Conservation (phyloP, 306 rosid genomes). For the Gleditsia sinensis region DNA sequence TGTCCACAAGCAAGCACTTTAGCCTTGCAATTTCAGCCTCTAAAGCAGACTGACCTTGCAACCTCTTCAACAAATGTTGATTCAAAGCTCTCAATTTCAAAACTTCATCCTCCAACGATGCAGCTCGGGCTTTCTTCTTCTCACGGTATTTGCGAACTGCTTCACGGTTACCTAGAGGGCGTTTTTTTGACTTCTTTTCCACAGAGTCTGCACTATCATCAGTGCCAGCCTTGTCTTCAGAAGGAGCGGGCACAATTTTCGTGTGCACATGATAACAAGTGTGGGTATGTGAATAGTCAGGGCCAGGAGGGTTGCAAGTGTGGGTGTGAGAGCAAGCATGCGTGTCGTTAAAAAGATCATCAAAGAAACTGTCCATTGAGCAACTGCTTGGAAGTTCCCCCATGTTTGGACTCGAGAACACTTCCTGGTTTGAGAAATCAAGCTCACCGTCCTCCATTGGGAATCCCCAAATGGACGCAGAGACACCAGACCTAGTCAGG, state of each 20-base stretch:
- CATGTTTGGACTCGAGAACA: slow-evolving; percentile 66
- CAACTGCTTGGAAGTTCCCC: slow-evolving; percentile 68
- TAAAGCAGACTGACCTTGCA: slow-evolving; percentile 84
- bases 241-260: slow-evolving; percentile 66
- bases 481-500: slow-evolving; percentile 19
- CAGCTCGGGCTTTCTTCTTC: slow-evolving; percentile 92
- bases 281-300: slow-evolving; percentile 87
- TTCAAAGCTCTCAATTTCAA: slow-evolving; percentile 71
- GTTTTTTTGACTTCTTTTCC: slow-evolving; percentile 72
- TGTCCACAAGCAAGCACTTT: slow-evolving; percentile 96
- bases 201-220: slow-evolving; percentile 87
- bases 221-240: slow-evolving; percentile 66
- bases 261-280: slow-evolving; percentile 96
- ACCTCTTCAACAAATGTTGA: slow-evolving; percentile 83
- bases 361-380: slow-evolving; percentile 87
- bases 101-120: slow-evolving; percentile 93
- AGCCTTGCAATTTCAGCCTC: slow-evolving; percentile 93
- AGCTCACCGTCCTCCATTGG: slow-evolving; percentile 93
- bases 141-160: slow-evolving; percentile 96
- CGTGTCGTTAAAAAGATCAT: slow-evolving; percentile 72
- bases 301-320: slow-evolving; percentile 98
- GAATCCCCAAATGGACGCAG: slow-evolving; percentile 7
- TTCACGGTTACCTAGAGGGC: slow-evolving; percentile 77
- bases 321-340: slow-evolving; percentile 96
- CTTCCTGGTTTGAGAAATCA: slow-evolving; percentile 74